Evolutionary conservation across 108 stramenopile genomes (phyloP).

Genomic region (Nitzschia putrida): DNA sequence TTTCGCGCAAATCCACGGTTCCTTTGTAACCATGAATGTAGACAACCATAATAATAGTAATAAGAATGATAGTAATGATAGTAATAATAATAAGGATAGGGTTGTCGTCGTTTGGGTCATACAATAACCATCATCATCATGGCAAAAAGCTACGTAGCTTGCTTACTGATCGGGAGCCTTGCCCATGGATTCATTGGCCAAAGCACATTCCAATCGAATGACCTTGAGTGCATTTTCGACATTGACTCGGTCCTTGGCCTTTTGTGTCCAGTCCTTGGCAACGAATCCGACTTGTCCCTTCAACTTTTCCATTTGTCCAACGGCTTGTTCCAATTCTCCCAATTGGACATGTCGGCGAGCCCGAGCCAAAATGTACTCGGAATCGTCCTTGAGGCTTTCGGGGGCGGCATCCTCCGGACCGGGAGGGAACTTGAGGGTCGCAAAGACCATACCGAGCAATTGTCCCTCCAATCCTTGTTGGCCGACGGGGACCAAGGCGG

Average conservation of each 20-base stretch:
- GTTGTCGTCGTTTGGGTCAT: too few relatives aligned
- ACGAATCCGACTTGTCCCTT: slow-evolving; percentile 76
- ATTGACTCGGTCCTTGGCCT: slow-evolving; percentile 67
- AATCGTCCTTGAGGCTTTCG: slow-evolving; percentile 53
- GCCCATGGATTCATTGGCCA: slow-evolving; percentile 68
- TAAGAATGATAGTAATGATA: too few relatives aligned
- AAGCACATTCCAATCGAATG: slow-evolving; percentile 80
- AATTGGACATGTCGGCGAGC: slow-evolving; percentile 68
- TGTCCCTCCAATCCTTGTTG: slow-evolving; percentile 70
- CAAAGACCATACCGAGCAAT: slow-evolving; percentile 73
- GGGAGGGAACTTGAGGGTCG: slow-evolving; percentile 65
- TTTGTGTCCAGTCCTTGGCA: slow-evolving; percentile 71
- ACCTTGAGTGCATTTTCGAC: slow-evolving; percentile 81
- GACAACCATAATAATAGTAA: too few relatives aligned
- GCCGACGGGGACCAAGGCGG: slow-evolving; percentile 76
- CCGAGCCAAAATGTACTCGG: slow-evolving; percentile 70
- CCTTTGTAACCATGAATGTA: too few relatives aligned
- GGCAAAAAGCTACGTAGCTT: too few relatives aligned
- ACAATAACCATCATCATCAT: too few relatives aligned
- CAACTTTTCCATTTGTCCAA: slow-evolving; percentile 63
- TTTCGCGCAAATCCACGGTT: too few relatives aligned
- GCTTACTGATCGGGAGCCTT: slow-evolving; percentile 4
- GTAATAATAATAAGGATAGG: too few relatives aligned
- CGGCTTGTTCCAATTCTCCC: slow-evolving; percentile 75
- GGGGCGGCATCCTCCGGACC: slow-evolving; percentile 63